Evolutionary conservation across 805 yeast species (phyloP).

Genomic region (Candida saitoana): DNA sequence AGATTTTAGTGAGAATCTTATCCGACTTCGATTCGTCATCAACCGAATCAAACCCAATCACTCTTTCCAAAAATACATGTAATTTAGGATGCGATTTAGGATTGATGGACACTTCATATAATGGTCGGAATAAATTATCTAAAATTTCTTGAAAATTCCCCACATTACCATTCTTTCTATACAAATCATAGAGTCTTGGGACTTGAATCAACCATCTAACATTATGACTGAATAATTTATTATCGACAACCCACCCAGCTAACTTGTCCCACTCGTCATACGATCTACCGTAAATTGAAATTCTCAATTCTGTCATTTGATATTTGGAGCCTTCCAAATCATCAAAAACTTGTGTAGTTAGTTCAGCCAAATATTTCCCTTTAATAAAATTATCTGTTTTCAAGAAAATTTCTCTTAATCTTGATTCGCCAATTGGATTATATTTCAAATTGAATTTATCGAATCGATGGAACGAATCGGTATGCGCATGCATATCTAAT

Average conservation of each 20-base stretch:
- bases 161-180: slow-evolving; percentile 72
- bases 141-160: slow-evolving; percentile 70
- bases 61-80: slow-evolving; percentile 83
- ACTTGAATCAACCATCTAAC: slow-evolving; percentile 97
- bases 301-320: slow-evolving; percentile 96
- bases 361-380: slow-evolving; percentile 87
- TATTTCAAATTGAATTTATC: slow-evolving; percentile 96
- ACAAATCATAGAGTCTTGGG: slow-evolving; percentile 88
- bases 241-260: slow-evolving; percentile 93
- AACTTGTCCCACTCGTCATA: slow-evolving; percentile 91
- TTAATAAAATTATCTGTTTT: slow-evolving; percentile 91
- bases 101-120: slow-evolving; percentile 83
- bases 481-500: slow-evolving; percentile 98
- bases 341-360: slow-evolving; percentile 88
- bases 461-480: slow-evolving; percentile 95
- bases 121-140: slow-evolving; percentile 76
- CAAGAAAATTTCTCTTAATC: slow-evolving; percentile 90
- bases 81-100: slow-evolving; percentile 90
- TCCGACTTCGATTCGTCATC: slow-evolving; percentile 96
- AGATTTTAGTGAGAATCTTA: slow-evolving; percentile 67
- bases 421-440: slow-evolving; percentile 97
- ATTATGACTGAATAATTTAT: slow-evolving; percentile 85
- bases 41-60: slow-evolving; percentile 95
- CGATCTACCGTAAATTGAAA: slow-evolving; percentile 89
- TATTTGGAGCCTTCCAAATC: slow-evolving; percentile 94